Base-by-base conservation (phyloP, 139 green algal species). In the Ulvella scutata region DNA sequence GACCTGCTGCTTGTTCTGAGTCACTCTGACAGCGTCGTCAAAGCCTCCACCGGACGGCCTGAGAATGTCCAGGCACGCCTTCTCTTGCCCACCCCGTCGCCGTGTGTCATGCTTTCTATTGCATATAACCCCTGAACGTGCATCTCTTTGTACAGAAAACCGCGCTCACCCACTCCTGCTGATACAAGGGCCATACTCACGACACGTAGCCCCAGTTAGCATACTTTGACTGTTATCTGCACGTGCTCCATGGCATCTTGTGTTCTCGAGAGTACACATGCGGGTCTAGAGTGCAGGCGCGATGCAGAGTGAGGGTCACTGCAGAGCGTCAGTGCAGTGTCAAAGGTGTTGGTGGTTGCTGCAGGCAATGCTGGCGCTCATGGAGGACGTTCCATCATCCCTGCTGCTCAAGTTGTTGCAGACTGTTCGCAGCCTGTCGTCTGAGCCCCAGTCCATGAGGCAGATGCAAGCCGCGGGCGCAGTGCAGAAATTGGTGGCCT, bases 1-100 rank as follows among this genome's bases (percentile, higher is more conserved):
- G 75, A 80, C 61, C 82, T 94, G 84, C 82, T 94, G 84, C 80
- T 92, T 72, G 81, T 91, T 76, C 74, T 94, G 76, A 74, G 79
- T 0, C 77, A 88, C 51, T 83, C 75, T 0, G 90, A 96, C 74
- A 75, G 59, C 3, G 76, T 84, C 23, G 90, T 96, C 43, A 95
- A 95, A 78, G 76, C 60, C 2, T 76, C 77, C 35, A 82, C 72
- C 78, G 43, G 61, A 43, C 62, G 62, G 37, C 29, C 84, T 28
- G 43, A 35, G 4, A 44, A 72, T 0, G 36, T 84, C 59, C 61
- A 75, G 31, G 61, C n/a, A 7, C 43, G 76, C 33, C 62, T 43
- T 26, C 4, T 35, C 3, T 40, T 33, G 29, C 37, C 80, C 74
- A 36, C 37, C 0, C 76, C 40, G 38, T 33, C 34, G 21, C 73